A percentile compares a stretch with the other conserved stretches of the same genome.
These are phyloP conservation scores for Rubroboletus satanas DNA, from an alignment of 768 basidiomycete species.

Conservation along the genomic window DNA sequence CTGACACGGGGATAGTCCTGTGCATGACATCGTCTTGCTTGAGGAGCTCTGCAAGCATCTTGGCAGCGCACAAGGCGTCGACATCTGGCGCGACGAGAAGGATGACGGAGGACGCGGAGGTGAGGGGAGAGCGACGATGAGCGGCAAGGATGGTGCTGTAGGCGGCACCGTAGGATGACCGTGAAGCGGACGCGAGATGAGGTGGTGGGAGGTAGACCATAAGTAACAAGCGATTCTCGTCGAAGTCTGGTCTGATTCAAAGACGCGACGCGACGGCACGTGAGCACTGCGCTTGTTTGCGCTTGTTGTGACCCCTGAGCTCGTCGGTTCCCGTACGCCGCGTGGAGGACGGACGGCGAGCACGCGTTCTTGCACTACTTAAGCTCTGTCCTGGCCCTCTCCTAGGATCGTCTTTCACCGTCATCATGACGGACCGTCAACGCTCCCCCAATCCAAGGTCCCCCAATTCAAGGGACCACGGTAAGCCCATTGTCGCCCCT, in stretches of 20 bases:
- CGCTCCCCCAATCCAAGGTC: conserved; percentile 52
- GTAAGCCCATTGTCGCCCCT: conserved; percentile 26
- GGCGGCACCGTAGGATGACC: conserved; percentile 66
- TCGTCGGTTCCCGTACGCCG: conserved; percentile 11
- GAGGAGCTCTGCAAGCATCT: conserved; percentile 86
- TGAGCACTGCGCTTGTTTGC: conserved; percentile 15
- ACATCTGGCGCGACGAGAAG: conserved; percentile 87
- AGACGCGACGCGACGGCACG: conserved; percentile 9
- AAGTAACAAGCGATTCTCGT: too few relatives aligned
- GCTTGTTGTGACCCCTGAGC: conserved; percentile 15
- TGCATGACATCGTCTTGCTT: conserved; percentile 93
- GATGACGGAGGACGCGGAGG: conserved; percentile 79
- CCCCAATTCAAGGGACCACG: conserved; percentile 58
- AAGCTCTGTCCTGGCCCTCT: conserved; percentile 14
- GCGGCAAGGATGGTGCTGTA: conserved; percentile 69
- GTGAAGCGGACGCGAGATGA: conserved; percentile 53
- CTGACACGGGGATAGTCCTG: conserved; percentile 84
- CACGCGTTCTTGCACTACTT: conserved; percentile 31
- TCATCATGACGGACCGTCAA: conserved; percentile 53
- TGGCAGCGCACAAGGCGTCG: conserved; percentile 87
- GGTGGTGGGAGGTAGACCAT: conserved; percentile 76
- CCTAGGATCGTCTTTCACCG: conserved; percentile 16
- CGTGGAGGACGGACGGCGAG: conserved; percentile 26
- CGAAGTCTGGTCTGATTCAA: too few relatives aligned
- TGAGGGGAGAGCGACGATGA: conserved; percentile 68